These are phyloP conservation scores for Dryas alaskensis DNA, from an alignment of 306 rosid genomes.

Conservation along the genomic window DNA sequence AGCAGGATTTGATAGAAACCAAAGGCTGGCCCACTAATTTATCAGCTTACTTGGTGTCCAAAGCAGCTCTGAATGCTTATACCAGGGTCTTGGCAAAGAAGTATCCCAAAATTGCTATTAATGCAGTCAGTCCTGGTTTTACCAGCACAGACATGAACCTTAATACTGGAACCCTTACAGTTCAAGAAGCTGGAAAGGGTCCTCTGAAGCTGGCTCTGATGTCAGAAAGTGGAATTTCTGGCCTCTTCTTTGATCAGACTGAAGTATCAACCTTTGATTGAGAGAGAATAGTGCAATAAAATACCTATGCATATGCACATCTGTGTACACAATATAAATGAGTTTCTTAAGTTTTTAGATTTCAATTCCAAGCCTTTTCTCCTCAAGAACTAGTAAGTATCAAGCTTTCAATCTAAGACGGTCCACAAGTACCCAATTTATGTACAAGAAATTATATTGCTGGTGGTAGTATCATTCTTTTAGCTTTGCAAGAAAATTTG, in stretches of 20 bases:
- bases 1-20: constrained; percentile 36
- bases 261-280: constrained; percentile 11
- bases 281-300: background rate
- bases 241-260: constrained; percentile 1
- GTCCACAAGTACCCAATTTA: too few species aligned
- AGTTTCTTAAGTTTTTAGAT: background rate
- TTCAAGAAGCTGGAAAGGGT: constrained; percentile 11
- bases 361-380: background rate
- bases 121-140: constrained; percentile 43
- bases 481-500: too few species aligned
- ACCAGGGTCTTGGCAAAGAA: constrained; percentile 42
- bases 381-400: background rate
- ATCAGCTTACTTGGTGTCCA: constrained; percentile 38
- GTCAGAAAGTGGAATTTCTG: background rate
- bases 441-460: too few species aligned
- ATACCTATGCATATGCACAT: background rate
- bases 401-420: too few species aligned
- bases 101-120: constrained; percentile 28
- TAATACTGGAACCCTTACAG: background rate
- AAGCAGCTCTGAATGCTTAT: constrained; percentile 45
- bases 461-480: too few species aligned
- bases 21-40: constrained; percentile 40
- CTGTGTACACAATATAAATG: background rate
- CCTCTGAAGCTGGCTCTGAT: background rate
- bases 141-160: background rate